Percentiles rank a stretch among this genome's conserved stretches.
These are phyloP conservation scores for Pythium dissotocum DNA, from an alignment of 352 stramenopile species.

Conservation along the genomic window DNA sequence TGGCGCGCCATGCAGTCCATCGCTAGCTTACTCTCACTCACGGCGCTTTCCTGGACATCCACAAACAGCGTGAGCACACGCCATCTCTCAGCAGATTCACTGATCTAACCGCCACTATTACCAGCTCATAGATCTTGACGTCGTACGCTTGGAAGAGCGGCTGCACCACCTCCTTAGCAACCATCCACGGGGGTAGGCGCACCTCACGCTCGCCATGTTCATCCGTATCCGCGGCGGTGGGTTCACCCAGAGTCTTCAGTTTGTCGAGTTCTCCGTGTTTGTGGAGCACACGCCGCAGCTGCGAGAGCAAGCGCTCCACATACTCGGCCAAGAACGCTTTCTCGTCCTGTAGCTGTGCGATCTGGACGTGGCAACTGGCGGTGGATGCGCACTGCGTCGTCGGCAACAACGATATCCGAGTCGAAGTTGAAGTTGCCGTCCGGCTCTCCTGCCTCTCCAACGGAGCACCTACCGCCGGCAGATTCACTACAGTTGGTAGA, in stretches of 20 bases:
- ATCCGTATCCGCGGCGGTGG: constrained; percentile 26
- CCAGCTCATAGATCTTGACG: constrained; percentile 60
- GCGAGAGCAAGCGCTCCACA: constrained; percentile 61
- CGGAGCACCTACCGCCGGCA: constrained; percentile 2
- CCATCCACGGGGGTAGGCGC: constrained; percentile 55
- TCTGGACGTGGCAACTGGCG: constrained; percentile 39
- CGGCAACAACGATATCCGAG: not conserved
- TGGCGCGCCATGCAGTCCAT: constrained; percentile 51
- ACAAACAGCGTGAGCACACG: not conserved
- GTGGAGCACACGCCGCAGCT: constrained; percentile 55
- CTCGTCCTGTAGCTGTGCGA: constrained; percentile 53
- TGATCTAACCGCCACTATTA: not conserved
- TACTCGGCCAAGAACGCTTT: constrained; percentile 68
- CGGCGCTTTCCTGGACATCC: constrained; percentile 36
- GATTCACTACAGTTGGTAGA: not conserved
- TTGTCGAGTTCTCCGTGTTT: constrained; percentile 75
- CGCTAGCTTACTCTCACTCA: constrained; percentile 61
- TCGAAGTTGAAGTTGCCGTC: constrained; percentile 22
- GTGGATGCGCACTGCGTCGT: constrained; percentile 23
- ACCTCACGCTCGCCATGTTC: constrained; percentile 25
- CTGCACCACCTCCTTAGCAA: constrained; percentile 69
- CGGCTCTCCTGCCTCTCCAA: not conserved
- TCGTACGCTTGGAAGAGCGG: constrained; percentile 79
- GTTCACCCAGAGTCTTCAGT: constrained; percentile 59
- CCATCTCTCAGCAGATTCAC: not conserved